Base-by-base conservation (phyloP, 2,329 filamentous ascomycete species). In the Arthroderma uncinatum region DNA sequence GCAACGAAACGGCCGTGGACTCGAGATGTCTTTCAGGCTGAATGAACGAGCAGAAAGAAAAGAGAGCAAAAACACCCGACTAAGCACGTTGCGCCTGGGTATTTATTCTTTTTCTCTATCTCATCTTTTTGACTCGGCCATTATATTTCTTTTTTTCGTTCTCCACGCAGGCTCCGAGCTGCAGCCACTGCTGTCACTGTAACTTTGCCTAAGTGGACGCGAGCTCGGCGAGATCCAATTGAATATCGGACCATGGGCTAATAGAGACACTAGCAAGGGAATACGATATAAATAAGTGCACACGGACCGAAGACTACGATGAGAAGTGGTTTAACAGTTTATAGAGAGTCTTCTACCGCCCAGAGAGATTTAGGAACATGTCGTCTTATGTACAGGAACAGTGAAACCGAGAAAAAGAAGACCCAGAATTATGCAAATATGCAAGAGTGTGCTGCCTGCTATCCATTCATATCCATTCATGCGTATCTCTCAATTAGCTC, bases 381-480 rank as follows among this genome's bases (percentile, higher is more conserved):
- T 19, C 40, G 9, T 47, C 40, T 47, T 50, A 50, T 50, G 47
- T 50, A 50, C 47, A 34, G 23, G 25, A 50, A 50, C n/a, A 30
- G 28, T 14, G 40, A 50, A 50, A 34, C 47, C 23, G 23, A 30
- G 47, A 33, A 16, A 30, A 33, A 48, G 42, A 48, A 50, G 47
- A 50, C 10, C 47, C 47, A 50, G 47, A 50, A 50, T 16, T 19
- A 50, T 50, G 47, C 47, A 25, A 14, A 33, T 50, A 4, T 14
- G 34, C 34, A 37, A 37, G 34, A 50, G 37, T 14, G 25, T 44
- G 16, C 40, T 25, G 16, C 39, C 16, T 19, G 8, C 21, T 42
- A 10, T 42, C 21, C 39, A 42, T 42, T 10, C 39, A 9, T 30
- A 30, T 42, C 21, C 39, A 19, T 47, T 25, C 40, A 47, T 47